Conservation (phyloP, 495 filamentous ascomycete species). For the Zalerion maritima region DNA sequence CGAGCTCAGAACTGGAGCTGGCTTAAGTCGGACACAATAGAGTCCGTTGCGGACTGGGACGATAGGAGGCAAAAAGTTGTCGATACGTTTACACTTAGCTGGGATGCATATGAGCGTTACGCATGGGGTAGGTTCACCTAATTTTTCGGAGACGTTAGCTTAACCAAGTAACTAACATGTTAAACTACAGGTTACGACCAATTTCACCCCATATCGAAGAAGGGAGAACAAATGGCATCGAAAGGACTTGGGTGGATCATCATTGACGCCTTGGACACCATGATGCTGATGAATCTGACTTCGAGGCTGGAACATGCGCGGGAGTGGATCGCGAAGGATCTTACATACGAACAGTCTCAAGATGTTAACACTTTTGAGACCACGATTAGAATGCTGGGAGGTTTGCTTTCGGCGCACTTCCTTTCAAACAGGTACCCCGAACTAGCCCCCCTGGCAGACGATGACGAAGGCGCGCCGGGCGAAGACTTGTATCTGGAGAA, state of each 20-base stretch:
- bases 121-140: conserved; percentile 87
- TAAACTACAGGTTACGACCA: conserved; percentile 58
- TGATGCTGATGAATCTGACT: conserved; percentile 98
- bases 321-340: conserved; percentile 72
- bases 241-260: conserved; percentile 94
- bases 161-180: too few relatives aligned
- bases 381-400: conserved; percentile 94
- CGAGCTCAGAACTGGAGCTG: conserved; percentile 26
- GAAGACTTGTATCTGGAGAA: conserved; percentile 95
- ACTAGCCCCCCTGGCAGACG: conserved; percentile 49
- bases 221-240: conserved; percentile 65
- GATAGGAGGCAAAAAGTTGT: conserved; percentile 70
- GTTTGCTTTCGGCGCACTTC: conserved; percentile 88
- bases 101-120: conserved; percentile 82
- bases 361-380: conserved; percentile 98
- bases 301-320: conserved; percentile 70
- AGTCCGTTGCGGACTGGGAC: conserved; percentile 48
- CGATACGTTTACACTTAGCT: conserved; percentile 77
- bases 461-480: conserved; percentile 48
- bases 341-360: conserved; percentile 80
- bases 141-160: too few relatives aligned
- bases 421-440: conserved; percentile 59
- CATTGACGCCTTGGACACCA: conserved; percentile 84
- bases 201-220: conserved; percentile 70
- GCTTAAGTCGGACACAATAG: conserved; percentile 21